These are phyloP conservation scores for Papiliotrema nemorosa DNA, from an alignment of 1,284 basidiomycete species.

Conservation along the genomic window DNA sequence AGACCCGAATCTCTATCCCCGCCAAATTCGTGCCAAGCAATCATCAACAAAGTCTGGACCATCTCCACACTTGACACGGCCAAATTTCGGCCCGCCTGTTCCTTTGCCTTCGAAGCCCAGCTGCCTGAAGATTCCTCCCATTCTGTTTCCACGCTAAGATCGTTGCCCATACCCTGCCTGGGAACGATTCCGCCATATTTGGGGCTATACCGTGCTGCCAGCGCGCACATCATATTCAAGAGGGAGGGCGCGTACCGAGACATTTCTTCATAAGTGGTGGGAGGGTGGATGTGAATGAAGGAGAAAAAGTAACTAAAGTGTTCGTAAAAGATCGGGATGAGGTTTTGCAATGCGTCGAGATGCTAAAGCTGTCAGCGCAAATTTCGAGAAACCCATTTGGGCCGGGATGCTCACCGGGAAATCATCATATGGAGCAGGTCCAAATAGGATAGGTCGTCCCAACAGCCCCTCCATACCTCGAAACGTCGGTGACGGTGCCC, in stretches of 20 bases:
- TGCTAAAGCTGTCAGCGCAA: no score
- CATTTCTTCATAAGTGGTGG: neutral
- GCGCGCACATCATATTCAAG: conserved; percentile 18
- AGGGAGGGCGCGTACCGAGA: conserved; percentile 3
- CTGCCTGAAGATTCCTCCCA: neutral
- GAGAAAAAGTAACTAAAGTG: conserved; percentile 23
- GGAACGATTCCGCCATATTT: neutral
- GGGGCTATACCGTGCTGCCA: conserved; percentile 15
- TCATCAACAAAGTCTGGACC: conserved; percentile 14
- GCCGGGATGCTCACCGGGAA: neutral
- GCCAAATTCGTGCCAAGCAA: conserved; percentile 26
- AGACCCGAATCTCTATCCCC: conserved; percentile 22
- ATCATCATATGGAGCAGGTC: neutral
- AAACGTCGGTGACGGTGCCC: conserved; percentile 8
- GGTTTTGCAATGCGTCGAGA: conserved; percentile 7
- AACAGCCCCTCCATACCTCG: neutral
- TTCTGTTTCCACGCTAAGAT: neutral
- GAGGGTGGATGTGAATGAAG: conserved; percentile 1
- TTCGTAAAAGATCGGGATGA: conserved; percentile 15
- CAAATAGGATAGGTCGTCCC: neutral
- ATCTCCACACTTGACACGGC: conserved; percentile 12
- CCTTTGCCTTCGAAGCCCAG: conserved; percentile 20
- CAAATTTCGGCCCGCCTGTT: conserved; percentile 11
- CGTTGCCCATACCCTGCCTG: neutral
- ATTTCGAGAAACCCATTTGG: no score